Percentiles rank a stretch among this genome's conserved stretches.
Evolutionary conservation across 2,329 filamentous ascomycete genomes (phyloP).

Genomic region (Talaromyces amestolkiae): DNA sequence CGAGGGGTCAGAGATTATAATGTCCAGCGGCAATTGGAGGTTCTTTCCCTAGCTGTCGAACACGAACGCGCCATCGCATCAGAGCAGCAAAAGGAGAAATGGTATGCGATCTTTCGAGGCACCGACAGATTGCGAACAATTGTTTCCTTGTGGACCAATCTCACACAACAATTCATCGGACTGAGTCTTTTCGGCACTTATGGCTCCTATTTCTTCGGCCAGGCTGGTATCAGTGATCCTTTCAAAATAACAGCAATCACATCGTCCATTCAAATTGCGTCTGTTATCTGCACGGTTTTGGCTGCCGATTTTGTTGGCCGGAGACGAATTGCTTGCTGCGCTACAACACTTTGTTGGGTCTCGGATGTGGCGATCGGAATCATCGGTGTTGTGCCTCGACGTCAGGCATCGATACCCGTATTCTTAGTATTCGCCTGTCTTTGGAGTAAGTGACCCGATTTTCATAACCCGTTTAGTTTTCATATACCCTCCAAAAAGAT

Average conservation of each 20-base stretch:
- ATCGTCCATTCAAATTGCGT: slow-evolving; percentile 19
- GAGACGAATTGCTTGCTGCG: background rate
- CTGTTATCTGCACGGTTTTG: background rate
- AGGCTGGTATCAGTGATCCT: slow-evolving; percentile 21
- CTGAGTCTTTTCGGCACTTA: slow-evolving; percentile 22
- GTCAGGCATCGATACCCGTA: background rate
- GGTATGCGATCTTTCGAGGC: slow-evolving; percentile 19
- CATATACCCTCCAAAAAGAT: background rate
- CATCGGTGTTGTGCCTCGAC: background rate
- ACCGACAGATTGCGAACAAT: slow-evolving; percentile 16
- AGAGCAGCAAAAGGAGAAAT: slow-evolving; percentile 17
- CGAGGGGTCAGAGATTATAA: background rate
- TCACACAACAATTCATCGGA: slow-evolving; percentile 23
- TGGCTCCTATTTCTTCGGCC: slow-evolving; percentile 25
- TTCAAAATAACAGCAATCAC: slow-evolving; percentile 16
- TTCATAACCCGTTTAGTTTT: background rate
- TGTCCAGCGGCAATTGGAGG: background rate
- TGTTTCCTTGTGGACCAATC: slow-evolving; percentile 20
- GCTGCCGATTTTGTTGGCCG: background rate
- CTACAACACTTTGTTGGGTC: background rate
- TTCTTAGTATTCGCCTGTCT: background rate
- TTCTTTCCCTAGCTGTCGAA: background rate
- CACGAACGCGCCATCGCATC: slow-evolving; percentile 15
- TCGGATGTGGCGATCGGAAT: background rate
- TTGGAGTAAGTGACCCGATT: background rate